Evolutionary conservation across 805 yeast genomes (phyloP).

Genomic region (Hanseniaspora lachancei): DNA sequence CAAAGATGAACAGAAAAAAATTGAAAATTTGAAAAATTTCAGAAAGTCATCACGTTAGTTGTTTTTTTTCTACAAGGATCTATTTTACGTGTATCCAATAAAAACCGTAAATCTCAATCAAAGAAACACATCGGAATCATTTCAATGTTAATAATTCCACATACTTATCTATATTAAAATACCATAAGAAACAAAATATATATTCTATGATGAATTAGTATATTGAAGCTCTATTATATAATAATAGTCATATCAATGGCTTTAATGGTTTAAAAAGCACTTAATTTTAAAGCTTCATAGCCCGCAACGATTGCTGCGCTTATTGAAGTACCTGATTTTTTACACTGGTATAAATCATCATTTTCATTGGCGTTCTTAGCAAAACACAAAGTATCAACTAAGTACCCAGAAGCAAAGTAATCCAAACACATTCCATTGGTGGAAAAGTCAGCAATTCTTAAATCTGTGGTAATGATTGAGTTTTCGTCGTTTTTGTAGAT

Average conservation of each 20-base stretch:
- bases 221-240: not conserved
- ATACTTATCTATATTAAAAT: too few relatives aligned
- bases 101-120: too few relatives aligned
- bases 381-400: slow-evolving; percentile 1
- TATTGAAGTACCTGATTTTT: slow-evolving; percentile 4
- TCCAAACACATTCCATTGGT: not conserved
- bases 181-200: too few relatives aligned
- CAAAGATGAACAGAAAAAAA: too few relatives aligned
- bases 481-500: not conserved
- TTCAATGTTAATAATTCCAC: too few relatives aligned
- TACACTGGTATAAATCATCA: not conserved
- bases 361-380: not conserved
- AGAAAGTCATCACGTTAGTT: too few relatives aligned
- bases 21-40: too few relatives aligned
- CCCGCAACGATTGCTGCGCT: slow-evolving; percentile 4
- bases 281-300: not conserved
- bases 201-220: too few relatives aligned
- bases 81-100: too few relatives aligned
- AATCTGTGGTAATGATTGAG: not conserved
- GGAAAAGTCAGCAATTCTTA: not conserved
- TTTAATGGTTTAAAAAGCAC: not conserved
- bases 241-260: not conserved
- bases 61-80: too few relatives aligned
- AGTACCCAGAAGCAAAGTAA: slow-evolving; percentile 3
- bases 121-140: too few relatives aligned